These are phyloP conservation scores for Trametes elegans DNA, from an alignment of 768 basidiomycete species.

Conservation along the genomic window DNA sequence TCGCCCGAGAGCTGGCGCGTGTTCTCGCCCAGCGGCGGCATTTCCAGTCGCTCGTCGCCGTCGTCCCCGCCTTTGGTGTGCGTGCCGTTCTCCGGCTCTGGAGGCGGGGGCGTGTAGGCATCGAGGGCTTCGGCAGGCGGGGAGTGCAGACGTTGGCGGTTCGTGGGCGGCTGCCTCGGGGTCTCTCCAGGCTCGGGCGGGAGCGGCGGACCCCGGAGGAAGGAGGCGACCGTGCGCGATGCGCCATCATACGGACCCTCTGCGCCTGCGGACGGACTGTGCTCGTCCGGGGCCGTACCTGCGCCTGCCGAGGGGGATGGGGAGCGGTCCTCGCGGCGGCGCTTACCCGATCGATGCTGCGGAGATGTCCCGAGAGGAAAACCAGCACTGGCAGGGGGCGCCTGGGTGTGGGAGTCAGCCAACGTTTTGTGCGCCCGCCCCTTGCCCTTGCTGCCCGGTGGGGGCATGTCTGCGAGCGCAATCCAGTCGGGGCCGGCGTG, in stretches of 20 bases:
- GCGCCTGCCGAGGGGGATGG: conserved; percentile 10
- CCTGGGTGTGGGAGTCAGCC: no score
- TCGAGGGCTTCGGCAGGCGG: conserved; percentile 5
- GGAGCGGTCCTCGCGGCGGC: conserved; percentile 49
- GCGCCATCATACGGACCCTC: conserved; percentile 47
- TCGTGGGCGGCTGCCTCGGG: conserved; percentile 26
- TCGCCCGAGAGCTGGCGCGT: conserved; percentile 21
- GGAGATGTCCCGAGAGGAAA: no score
- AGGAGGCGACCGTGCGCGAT: conserved; percentile 48
- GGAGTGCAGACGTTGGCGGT: conserved; percentile 23
- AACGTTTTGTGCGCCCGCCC: no score
- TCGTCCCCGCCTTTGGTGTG: neutral
- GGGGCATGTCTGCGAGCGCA: conserved; percentile 55
- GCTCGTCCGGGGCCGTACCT: conserved; percentile 3
- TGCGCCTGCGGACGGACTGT: neutral
- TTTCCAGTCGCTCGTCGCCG: no score
- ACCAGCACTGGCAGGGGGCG: no score
- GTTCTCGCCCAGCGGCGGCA: conserved; percentile 12
- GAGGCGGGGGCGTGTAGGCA: no score
- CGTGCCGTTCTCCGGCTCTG: neutral
- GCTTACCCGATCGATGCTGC: conserved; percentile 30
- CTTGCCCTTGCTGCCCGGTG: conserved; percentile 57
- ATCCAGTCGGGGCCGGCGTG: conserved; percentile 46
- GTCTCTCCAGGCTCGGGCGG: conserved; percentile 28
- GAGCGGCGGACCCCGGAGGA: conserved; percentile 44